These are phyloP conservation scores for Sphagnurus paluster DNA, from an alignment of 1,284 basidiomycete species.

Conservation along the genomic window DNA sequence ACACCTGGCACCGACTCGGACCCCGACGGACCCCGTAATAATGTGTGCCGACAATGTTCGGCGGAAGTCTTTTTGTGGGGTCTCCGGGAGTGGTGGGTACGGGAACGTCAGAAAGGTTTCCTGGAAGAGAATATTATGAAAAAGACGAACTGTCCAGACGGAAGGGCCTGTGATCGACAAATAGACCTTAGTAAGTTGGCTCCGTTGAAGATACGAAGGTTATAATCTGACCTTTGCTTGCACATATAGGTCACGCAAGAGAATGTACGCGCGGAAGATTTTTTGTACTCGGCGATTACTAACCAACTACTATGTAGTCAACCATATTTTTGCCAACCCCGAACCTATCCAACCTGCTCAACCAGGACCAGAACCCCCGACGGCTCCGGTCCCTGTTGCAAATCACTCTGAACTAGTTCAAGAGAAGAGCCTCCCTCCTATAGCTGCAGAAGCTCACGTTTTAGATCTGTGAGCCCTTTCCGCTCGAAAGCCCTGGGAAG, in stretches of 20 bases:
- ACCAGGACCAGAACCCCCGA: neutral
- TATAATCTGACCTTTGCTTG: slow-evolving; percentile 5
- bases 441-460: neutral
- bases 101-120: slow-evolving; percentile 68
- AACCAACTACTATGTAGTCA: slow-evolving; percentile 25
- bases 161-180: slow-evolving; percentile 54
- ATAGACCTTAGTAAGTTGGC: slow-evolving; percentile 58
- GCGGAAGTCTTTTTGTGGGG: slow-evolving; percentile 73
- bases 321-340: slow-evolving; percentile 30
- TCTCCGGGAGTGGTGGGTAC: slow-evolving; percentile 75
- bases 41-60: slow-evolving; percentile 69
- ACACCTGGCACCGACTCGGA: slow-evolving; percentile 53
- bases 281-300: slow-evolving; percentile 1
- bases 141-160: slow-evolving; percentile 66
- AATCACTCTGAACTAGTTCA: no score
- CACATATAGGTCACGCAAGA: slow-evolving; percentile 59
- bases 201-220: neutral
- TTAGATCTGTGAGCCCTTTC: slow-evolving; percentile 3
- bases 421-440: neutral
- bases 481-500: neutral
- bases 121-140: slow-evolving; percentile 50
- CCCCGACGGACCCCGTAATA: slow-evolving; percentile 52
- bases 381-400: no score
- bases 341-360: slow-evolving; percentile 5
- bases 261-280: slow-evolving; percentile 57